Percentiles rank a stretch among this genome's conserved stretches.
These are phyloP conservation scores for Phialemonium atrogriseum DNA, from an alignment of 2,329 filamentous ascomycete species.

Conservation along the genomic window DNA sequence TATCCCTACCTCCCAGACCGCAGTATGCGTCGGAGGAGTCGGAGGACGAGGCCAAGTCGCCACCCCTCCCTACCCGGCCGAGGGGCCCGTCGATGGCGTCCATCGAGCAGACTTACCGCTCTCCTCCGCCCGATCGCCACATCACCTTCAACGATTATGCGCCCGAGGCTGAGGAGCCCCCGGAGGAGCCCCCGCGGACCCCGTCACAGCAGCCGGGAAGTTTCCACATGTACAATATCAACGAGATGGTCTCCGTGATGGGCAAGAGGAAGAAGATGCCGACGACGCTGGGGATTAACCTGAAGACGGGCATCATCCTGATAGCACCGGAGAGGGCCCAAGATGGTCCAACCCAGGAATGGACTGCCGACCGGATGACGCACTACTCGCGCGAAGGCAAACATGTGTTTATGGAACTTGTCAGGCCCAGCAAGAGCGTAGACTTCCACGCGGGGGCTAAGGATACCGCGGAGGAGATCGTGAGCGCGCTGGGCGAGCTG, in stretches of 20 bases:
- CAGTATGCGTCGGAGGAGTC: constrained; percentile 59
- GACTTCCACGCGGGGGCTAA: constrained; percentile 97
- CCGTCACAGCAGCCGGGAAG: constrained; percentile 59
- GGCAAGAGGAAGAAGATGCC: constrained; percentile 98
- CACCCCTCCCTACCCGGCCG: constrained; percentile 56
- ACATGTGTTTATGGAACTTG: constrained; percentile 90
- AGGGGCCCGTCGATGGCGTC: constrained; percentile 41
- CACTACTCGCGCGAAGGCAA: constrained; percentile 98
- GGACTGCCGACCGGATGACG: constrained; percentile 91
- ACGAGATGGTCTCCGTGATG: constrained; percentile 95
- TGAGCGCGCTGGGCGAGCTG: constrained; percentile 78
- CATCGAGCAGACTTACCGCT: constrained; percentile 12
- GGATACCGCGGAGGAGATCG: constrained; percentile 92
- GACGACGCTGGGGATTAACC: constrained; percentile 90
- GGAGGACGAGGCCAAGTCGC: constrained; percentile 53
- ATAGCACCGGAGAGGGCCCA: constrained; percentile 78
- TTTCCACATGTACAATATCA: constrained; percentile 93
- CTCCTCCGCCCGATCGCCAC: constrained; percentile 19
- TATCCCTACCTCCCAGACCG: constrained; percentile 37
- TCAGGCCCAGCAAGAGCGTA: constrained; percentile 85
- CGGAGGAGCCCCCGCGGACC: constrained; percentile 25
- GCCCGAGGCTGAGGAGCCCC: constrained; percentile 22
- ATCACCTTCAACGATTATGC: constrained; percentile 25
- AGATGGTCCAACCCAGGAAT: constrained; percentile 82
- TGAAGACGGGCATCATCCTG: constrained; percentile 79